Evolutionary conservation across 257 asterid species (phyloP).

Genomic region (Solanum pimpinellifolium): DNA sequence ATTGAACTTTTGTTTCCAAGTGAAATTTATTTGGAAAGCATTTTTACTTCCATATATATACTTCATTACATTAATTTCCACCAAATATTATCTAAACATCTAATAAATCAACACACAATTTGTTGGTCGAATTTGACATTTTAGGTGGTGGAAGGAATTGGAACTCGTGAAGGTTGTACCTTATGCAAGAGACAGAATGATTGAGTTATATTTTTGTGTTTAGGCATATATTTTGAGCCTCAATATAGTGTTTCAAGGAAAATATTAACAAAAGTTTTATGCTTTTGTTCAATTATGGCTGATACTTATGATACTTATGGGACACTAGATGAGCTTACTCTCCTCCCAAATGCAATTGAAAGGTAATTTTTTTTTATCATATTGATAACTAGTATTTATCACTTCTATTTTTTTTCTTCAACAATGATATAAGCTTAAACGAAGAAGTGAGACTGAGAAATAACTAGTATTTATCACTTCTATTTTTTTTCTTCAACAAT

Average conservation of each 20-base stretch:
- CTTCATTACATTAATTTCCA: background rate
- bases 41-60: background rate
- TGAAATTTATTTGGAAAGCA: background rate
- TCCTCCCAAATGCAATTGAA: background rate
- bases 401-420: no score
- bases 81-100: background rate
- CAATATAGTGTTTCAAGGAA: background rate
- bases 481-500: background rate
- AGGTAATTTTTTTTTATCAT: background rate
- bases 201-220: background rate
- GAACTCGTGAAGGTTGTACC: background rate
- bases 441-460: background rate
- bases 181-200: background rate
- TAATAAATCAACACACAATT: background rate
- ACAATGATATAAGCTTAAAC: background rate
- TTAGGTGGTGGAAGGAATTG: slow-evolving; percentile 24
- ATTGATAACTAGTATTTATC: background rate
- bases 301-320: background rate
- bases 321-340: background rate
- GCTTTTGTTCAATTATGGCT: background rate
- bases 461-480: background rate
- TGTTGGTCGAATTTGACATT: background rate
- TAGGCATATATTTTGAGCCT: background rate
- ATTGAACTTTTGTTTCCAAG: background rate
- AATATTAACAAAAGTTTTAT: background rate